phyloP scores from a whole-genome alignment of 108 stramenopile genomes.

The Cyclotella baltica region DNA sequence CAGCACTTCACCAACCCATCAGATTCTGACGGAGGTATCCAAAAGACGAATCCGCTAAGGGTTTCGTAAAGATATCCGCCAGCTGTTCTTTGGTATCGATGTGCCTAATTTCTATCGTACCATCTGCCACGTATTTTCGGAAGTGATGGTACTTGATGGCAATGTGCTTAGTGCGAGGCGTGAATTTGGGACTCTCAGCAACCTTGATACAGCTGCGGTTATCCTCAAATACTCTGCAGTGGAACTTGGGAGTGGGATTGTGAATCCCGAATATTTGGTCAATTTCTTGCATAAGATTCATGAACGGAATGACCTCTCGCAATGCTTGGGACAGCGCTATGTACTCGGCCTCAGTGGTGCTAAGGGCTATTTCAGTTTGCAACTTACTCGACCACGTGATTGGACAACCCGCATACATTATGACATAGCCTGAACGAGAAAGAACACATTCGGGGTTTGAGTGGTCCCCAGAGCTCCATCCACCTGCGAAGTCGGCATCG shows the following conservation, averaged over 20 bases:
- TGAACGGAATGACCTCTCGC: neutral
- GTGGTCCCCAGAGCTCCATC: no score
- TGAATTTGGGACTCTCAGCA: no score
- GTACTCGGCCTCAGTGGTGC: no score
- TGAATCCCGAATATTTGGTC: neutral
- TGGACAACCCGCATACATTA: no score
- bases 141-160: conserved; percentile 21
- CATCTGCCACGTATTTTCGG: conserved; percentile 10
- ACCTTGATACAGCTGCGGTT: no score
- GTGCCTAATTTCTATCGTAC: conserved; percentile 12
- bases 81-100: conserved; percentile 34
- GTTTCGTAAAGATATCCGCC: conserved; percentile 59
- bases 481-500: no score
- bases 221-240: conserved; percentile 41
- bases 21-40: conserved; percentile 21
- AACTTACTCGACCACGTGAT: no score
- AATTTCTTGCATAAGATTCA: neutral
- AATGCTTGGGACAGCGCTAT: neutral
- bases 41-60: conserved; percentile 13
- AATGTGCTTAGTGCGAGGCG: conserved; percentile 55
- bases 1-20: conserved; percentile 45
- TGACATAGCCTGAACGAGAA: no score
- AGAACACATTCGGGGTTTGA: no score
- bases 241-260: conserved; percentile 10
- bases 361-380: no score